Conservation (phyloP, 345 rosid species). For the Sisymbrium altissimum region DNA sequence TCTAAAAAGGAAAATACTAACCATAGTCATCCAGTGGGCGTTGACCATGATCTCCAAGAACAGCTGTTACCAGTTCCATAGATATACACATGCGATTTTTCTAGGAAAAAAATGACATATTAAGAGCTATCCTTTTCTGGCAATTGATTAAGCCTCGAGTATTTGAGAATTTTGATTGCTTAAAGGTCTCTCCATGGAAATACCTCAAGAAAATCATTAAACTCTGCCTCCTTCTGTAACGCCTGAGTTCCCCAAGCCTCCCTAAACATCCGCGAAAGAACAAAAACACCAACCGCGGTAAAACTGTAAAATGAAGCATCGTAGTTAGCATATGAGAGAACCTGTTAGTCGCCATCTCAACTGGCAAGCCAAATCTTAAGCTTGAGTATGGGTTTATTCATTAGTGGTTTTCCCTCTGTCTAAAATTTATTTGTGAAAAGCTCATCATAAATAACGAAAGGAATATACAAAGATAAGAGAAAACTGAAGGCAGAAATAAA, state of each 20-base stretch:
- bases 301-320: constrained; percentile 45
- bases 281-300: constrained; percentile 98
- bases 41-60: constrained; percentile 98
- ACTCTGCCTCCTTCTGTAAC: constrained; percentile 59
- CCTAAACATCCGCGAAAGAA: constrained; percentile 77
- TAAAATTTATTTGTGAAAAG: not conserved
- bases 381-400: not conserved
- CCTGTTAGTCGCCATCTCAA: not conserved
- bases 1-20: constrained; percentile 18
- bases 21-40: constrained; percentile 90
- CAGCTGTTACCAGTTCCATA: constrained; percentile 98
- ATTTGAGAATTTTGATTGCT: not conserved
- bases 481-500: not conserved
- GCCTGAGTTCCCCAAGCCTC: constrained; percentile 92
- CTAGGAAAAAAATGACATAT: constrained; percentile 41
- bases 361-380: not conserved
- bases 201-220: constrained; percentile 93
- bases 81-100: constrained; percentile 77
- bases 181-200: not conserved
- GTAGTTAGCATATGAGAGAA: not conserved
- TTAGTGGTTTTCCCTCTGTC: not conserved
- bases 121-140: constrained; percentile 8
- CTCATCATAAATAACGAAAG: not conserved
- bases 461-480: not conserved
- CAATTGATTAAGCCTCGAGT: constrained; percentile 1